Percentiles rank a stretch among this genome's conserved stretches.
These are phyloP conservation scores for Fusarium hostae DNA, from an alignment of 2,329 filamentous ascomycete genomes.

Conservation along the genomic window DNA sequence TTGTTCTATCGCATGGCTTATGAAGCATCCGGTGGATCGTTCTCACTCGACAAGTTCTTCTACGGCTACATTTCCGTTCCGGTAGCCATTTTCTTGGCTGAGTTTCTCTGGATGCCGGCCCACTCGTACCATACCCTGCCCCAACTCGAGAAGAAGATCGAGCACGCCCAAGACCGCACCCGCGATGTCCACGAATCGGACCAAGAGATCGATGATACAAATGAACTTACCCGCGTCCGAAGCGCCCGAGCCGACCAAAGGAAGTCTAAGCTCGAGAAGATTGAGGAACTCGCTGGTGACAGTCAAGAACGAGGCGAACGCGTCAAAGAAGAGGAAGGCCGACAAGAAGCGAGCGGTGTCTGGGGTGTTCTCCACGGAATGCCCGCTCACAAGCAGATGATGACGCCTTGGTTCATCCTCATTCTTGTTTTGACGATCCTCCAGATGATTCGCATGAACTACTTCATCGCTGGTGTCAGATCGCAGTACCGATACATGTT, in stretches of 20 bases:
- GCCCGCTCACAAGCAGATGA: conserved; percentile 72
- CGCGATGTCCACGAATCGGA: conserved; percentile 65
- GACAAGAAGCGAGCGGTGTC: conserved; percentile 70
- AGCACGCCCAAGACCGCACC: conserved; percentile 50
- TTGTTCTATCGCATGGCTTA: conserved; percentile 78
- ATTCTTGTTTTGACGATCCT: conserved; percentile 72
- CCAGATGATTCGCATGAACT: conserved; percentile 76
- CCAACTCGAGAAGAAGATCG: conserved; percentile 54
- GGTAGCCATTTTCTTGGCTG: conserved; percentile 50
- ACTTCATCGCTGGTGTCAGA: conserved; percentile 73
- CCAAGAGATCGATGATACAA: conserved; percentile 60
- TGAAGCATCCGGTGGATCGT: conserved; percentile 60
- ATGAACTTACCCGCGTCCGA: conserved; percentile 56
- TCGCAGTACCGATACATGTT: conserved; percentile 78
- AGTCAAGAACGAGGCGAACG: conserved; percentile 65
- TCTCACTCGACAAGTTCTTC: conserved; percentile 55
- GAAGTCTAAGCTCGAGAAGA: conserved; percentile 67
- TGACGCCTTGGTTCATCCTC: conserved; percentile 76
- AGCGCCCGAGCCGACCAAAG: conserved; percentile 61
- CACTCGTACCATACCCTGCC: conserved; percentile 53
- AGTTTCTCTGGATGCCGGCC: conserved; percentile 54
- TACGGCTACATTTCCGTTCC: conserved; percentile 53
- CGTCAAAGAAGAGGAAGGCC: conserved; percentile 65
- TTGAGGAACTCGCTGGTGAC: conserved; percentile 71
- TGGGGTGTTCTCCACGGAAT: conserved; percentile 78